A percentile compares a stretch with the other conserved stretches of the same genome.
phyloP scores from a whole-genome alignment of 139 green algal genomes.

The Auxenochlorella pyrenoidosa region DNA sequence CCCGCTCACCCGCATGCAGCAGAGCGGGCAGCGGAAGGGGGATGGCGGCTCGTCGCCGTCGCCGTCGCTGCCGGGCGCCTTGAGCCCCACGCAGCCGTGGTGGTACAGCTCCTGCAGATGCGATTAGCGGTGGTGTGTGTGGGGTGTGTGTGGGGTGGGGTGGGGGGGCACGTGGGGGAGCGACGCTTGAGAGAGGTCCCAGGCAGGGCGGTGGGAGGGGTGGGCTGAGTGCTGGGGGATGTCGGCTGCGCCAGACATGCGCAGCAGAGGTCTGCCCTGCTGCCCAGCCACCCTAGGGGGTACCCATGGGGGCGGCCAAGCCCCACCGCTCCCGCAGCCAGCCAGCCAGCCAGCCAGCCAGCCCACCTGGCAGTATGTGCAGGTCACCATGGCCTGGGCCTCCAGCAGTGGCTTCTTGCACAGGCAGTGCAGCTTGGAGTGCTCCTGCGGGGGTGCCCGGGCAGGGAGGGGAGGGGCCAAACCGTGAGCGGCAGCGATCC shows the following conservation, averaged over 20 bases:
- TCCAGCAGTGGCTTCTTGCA: slow-evolving; percentile 74
- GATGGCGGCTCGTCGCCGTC: slow-evolving; percentile 50
- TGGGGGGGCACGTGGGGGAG: neutral
- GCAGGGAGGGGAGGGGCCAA: too few species aligned
- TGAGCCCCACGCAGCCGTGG: slow-evolving; percentile 73
- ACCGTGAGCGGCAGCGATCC: too few species aligned
- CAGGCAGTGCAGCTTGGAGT: slow-evolving; percentile 69
- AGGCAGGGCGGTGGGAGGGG: too few species aligned
- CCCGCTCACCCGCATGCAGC: slow-evolving; percentile 55
- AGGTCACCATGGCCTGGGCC: slow-evolving; percentile 68
- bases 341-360: too few species aligned
- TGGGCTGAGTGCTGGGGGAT: too few species aligned
- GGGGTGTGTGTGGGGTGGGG: neutral
- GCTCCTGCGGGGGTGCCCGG: slow-evolving; percentile 35
- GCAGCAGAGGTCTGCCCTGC: too few species aligned
- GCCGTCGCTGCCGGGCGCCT: slow-evolving; percentile 33
- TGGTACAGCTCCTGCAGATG: slow-evolving; percentile 71
- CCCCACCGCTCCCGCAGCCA: neutral
- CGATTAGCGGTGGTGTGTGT: too few species aligned
- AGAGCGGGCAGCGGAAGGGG: slow-evolving; percentile 63
- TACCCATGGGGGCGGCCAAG: too few species aligned
- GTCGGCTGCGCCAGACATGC: too few species aligned
- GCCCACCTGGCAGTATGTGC: slow-evolving; percentile 65
- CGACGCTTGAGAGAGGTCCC: too few species aligned
- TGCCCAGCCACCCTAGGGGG: too few species aligned